Conservation (phyloP, 106 monocot species). For the Platanthera zijinensis region DNA sequence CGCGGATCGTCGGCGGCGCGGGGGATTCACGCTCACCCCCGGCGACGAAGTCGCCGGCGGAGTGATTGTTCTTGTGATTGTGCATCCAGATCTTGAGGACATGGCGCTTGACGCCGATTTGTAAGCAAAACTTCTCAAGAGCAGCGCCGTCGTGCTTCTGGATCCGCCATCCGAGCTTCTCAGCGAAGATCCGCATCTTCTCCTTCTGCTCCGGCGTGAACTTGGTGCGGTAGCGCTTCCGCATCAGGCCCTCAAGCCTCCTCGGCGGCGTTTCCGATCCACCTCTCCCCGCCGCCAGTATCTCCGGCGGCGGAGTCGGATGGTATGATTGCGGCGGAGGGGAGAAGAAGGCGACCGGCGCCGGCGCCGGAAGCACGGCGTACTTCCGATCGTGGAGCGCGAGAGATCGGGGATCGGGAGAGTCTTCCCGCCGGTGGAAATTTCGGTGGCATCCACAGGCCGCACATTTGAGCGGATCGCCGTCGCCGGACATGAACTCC, state of each 20-base stretch:
- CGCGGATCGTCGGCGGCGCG: background rate
- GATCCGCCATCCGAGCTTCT: constrained; percentile 78
- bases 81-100: constrained; percentile 84
- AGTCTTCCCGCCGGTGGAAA: constrained; percentile 52
- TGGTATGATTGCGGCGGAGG: constrained; percentile 8
- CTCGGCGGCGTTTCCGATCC: constrained; percentile 51
- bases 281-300: constrained; percentile 7
- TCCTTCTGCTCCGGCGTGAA: constrained; percentile 63
- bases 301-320: constrained; percentile 2
- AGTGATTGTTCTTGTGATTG: constrained; percentile 57
- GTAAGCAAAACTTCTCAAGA: constrained; percentile 59
- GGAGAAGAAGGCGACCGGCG: constrained; percentile 7
- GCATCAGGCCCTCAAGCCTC: constrained; percentile 7
- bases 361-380: background rate
- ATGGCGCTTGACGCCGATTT: constrained; percentile 58
- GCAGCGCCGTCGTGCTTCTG: constrained; percentile 53
- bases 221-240: constrained; percentile 15
- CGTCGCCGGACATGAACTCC: constrained; percentile 41
- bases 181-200: constrained; percentile 74
- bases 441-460: constrained; percentile 65
- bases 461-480: constrained; percentile 44
- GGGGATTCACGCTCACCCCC: background rate
- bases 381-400: constrained; percentile 16
- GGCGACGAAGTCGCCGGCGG: background rate
- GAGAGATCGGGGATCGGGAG: constrained; percentile 35